Evolutionary conservation across 129 eudicot genomes (phyloP).

Genomic region (Artemisia annua): DNA sequence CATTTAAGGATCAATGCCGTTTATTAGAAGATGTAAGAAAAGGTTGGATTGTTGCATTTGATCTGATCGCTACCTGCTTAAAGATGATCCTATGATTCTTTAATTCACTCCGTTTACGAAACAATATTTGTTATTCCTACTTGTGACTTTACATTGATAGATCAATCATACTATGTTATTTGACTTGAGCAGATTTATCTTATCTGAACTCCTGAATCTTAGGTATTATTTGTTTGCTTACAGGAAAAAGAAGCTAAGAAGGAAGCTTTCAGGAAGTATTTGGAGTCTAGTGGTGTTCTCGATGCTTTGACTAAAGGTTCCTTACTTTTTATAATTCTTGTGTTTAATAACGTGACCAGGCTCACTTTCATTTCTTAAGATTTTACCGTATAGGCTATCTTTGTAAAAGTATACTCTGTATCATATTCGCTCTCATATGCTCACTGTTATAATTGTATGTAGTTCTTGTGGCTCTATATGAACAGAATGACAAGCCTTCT

Average conservation of each 20-base stretch:
- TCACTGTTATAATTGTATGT: slow-evolving; percentile 5
- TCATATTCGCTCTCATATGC: neutral
- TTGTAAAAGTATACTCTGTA: neutral
- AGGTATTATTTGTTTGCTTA: slow-evolving; percentile 20
- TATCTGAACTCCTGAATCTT: neutral
- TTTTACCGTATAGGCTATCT: neutral
- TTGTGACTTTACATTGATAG: neutral
- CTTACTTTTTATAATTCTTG: neutral
- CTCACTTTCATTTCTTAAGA: slow-evolving; percentile 1
- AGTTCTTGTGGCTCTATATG: slow-evolving; percentile 97
- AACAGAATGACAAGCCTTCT: slow-evolving; percentile 86
- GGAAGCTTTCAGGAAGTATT: slow-evolving; percentile 90
- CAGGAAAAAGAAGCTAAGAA: slow-evolving; percentile 93
- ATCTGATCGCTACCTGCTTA: slow-evolving; percentile 4
- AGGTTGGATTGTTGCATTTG: neutral
- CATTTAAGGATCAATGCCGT: neutral
- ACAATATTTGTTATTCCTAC: neutral
- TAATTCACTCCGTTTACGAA: neutral
- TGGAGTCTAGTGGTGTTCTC: slow-evolving; percentile 88
- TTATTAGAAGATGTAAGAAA: no score
- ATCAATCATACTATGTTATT: slow-evolving; percentile 3
- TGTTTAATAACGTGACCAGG: neutral
- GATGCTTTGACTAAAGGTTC: slow-evolving; percentile 94
- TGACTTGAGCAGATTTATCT: neutral
- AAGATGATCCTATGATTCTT: neutral